Percentiles rank a stretch among this genome's conserved stretches.
These are phyloP conservation scores for Phytophthora tentaculata DNA, from an alignment of 352 stramenopile species.

Conservation along the genomic window DNA sequence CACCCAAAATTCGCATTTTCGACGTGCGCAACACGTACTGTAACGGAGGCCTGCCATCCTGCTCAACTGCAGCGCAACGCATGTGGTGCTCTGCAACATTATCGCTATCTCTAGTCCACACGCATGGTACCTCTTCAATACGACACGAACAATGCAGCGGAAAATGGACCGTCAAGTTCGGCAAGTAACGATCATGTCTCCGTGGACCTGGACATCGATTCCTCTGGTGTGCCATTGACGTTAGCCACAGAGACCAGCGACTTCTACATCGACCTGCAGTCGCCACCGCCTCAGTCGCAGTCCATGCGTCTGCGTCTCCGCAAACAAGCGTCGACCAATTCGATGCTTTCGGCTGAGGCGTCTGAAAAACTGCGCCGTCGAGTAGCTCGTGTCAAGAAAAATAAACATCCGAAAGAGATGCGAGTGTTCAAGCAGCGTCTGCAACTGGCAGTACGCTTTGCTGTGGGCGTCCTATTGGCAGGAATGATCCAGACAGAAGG, in stretches of 20 bases:
- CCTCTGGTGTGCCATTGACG: constrained; percentile 18
- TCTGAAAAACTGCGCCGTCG: constrained; percentile 27
- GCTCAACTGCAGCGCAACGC: constrained; percentile 5
- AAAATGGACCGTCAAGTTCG: constrained; percentile 18
- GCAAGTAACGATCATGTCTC: constrained; percentile 23
- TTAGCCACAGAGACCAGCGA: constrained; percentile 28
- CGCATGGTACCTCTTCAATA: constrained; percentile 22
- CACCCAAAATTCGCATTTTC: constrained; percentile 14
- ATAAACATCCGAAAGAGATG: constrained; percentile 43
- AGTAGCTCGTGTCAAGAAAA: constrained; percentile 53
- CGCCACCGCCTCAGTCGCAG: constrained; percentile 33
- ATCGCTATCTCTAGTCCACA: constrained; percentile 10
- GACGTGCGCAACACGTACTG: constrained; percentile 20
- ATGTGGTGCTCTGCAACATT: constrained; percentile 1
- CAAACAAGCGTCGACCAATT: constrained; percentile 31
- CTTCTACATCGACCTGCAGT: constrained; percentile 39
- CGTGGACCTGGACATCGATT: constrained; percentile 29
- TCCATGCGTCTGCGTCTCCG: constrained; percentile 53
- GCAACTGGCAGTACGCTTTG: constrained; percentile 56
- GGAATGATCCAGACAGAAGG: constrained; percentile 60
- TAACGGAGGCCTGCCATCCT: constrained; percentile 6
- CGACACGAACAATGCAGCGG: constrained; percentile 13
- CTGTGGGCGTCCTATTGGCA: constrained; percentile 64
- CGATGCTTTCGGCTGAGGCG: constrained; percentile 19
- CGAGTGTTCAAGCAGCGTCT: constrained; percentile 52